Evolutionary conservation across 768 basidiomycete species (phyloP), one percentile per base, ranked within the genome.

Genomic region (Amylocystis lapponica): DNA sequence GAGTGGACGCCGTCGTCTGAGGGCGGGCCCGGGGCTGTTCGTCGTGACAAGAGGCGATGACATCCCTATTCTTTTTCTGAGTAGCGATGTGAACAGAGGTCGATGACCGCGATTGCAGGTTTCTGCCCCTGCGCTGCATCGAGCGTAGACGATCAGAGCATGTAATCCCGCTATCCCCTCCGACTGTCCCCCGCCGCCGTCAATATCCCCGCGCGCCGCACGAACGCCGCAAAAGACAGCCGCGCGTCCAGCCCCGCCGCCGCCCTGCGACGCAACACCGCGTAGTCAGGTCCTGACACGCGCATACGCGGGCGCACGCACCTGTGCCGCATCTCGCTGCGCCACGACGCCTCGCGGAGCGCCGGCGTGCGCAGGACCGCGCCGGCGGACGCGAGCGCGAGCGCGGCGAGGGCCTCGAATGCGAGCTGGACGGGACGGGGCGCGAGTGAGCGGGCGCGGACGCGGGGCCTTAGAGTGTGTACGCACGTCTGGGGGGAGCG

Each of bases 261-360:
- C n/a, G 58, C 40, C 16, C 56, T 57, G 34, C n/a, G n/a, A n/a
- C n/a, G n/a, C 16, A 23, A 14, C n/a, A n/a, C n/a, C n/a, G n/a
- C n/a, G n/a, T n/a, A n/a, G n/a, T 13, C 29, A 23, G 14, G 23
- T 23, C n/a, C 26, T 10, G 21, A n/a, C 12, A 10, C 25, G n/a
- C n/a, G n/a, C n/a, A n/a, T n/a, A n/a, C n/a, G n/a, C n/a, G n/a
- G n/a, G n/a, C n/a, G n/a, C 10, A 50, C 78, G 52, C 53, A 89
- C 89, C 82, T 74, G 57, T 75, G 81, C 53, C 75, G 76, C 89
- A 92, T 92, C 65, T 94, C 89, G 53, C 85, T 88, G 14, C 86
- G 77, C 90, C 88, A 93, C 26, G 84, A 83, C 46, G 90, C 86
- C 54, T 90, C 86, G 52, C 83, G 87, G 26, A 91, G 64, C 26